These are phyloP conservation scores for Pulveroboletus sp. DNA, from an alignment of 768 basidiomycete genomes.

Conservation along the genomic window DNA sequence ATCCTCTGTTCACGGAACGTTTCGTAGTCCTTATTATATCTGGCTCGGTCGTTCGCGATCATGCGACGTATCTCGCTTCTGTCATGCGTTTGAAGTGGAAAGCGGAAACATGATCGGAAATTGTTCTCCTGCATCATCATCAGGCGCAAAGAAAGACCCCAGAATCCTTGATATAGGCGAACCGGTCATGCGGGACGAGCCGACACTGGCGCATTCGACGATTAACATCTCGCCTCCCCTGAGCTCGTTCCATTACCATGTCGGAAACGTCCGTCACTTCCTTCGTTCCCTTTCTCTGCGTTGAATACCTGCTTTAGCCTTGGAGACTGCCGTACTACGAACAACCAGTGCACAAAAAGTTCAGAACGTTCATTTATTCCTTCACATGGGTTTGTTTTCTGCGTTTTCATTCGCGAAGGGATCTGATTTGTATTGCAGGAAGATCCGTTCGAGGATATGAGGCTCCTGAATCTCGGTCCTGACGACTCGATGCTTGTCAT, in stretches of 20 bases:
- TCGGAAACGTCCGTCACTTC: slow-evolving; percentile 38
- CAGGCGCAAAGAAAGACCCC: slow-evolving; percentile 32
- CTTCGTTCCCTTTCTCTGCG: neutral
- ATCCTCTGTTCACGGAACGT: neutral
- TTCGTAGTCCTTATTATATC: slow-evolving; percentile 61
- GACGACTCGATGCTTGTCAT: slow-evolving; percentile 71
- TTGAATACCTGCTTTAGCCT: slow-evolving; percentile 31
- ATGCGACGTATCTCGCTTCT: slow-evolving; percentile 52
- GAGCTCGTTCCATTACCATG: slow-evolving; percentile 62
- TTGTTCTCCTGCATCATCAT: slow-evolving; percentile 39
- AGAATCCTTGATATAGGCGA: slow-evolving; percentile 43
- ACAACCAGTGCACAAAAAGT: slow-evolving; percentile 63
- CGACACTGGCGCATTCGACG: slow-evolving; percentile 26
- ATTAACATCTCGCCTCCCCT: slow-evolving; percentile 53
- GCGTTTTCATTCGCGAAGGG: neutral
- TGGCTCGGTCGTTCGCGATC: slow-evolving; percentile 68
- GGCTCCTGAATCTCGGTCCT: slow-evolving; percentile 50
- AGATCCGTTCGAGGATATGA: slow-evolving; percentile 72
- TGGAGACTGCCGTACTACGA: slow-evolving; percentile 74
- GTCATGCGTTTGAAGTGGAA: slow-evolving; percentile 60
- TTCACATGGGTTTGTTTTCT: slow-evolving; percentile 49
- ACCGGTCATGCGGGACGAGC: slow-evolving; percentile 28
- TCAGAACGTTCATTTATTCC: slow-evolving; percentile 59
- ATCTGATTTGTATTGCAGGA: slow-evolving; percentile 39
- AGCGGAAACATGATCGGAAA: slow-evolving; percentile 57